A percentile compares a stretch with the other conserved stretches of the same genome.
Evolutionary conservation across 306 rosid species (phyloP).

Genomic region (Fragaria iinumae): DNA sequence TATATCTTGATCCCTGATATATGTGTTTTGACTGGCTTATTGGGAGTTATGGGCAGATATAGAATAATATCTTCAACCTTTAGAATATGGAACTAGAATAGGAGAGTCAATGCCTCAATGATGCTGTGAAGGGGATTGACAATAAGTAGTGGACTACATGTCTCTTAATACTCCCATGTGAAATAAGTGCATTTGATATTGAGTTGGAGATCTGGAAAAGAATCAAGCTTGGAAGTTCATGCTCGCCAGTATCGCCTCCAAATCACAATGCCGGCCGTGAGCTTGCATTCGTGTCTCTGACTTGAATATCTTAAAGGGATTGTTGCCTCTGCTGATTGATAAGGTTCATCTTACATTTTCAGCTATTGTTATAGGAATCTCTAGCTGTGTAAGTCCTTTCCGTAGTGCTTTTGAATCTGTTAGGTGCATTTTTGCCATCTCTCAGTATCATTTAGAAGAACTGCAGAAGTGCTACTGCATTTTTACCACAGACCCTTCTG

Average conservation of each 20-base stretch:
- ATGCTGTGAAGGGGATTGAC: conserved; percentile 7
- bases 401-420: not conserved
- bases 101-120: conserved; percentile 9
- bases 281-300: not conserved
- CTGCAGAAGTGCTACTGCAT: not conserved
- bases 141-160: conserved; percentile 37
- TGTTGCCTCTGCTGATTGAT: not conserved
- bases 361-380: not conserved
- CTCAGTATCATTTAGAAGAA: not conserved
- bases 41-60: conserved; percentile 3
- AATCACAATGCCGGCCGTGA: not conserved
- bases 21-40: not conserved
- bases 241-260: not conserved
- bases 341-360: not conserved
- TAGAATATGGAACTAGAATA: not conserved
- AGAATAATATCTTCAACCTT: not conserved
- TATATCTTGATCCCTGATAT: not conserved
- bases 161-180: conserved; percentile 14
- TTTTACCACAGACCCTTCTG: not conserved
- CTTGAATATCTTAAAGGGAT: not conserved
- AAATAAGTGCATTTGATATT: conserved; percentile 11
- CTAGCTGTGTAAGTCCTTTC: not conserved
- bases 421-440: not conserved
- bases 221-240: conserved; percentile 5
- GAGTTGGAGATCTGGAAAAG: conserved; percentile 18